phyloP scores from a whole-genome alignment of 1,284 basidiomycete species.

The Tylopilus sp. region DNA sequence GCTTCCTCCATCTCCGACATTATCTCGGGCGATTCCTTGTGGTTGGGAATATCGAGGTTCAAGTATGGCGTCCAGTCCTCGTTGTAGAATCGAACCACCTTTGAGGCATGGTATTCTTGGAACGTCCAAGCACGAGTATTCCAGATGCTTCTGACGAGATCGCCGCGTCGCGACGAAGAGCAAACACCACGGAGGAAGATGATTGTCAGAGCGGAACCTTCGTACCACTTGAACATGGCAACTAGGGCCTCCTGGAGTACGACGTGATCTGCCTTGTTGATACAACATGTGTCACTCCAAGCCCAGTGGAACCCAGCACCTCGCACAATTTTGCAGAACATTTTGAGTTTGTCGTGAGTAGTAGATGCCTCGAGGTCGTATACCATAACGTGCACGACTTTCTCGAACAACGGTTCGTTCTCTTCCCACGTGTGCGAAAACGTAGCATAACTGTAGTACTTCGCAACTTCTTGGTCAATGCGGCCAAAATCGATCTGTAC shows the following conservation, averaged over 20 bases:
- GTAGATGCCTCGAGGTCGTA: conserved; percentile 7
- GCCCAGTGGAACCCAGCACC: conserved; percentile 8
- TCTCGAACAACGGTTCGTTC: conserved; percentile 4
- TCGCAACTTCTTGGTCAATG: conserved; percentile 1
- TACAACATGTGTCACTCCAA: conserved; percentile 7
- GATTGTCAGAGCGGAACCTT: neutral
- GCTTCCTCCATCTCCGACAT: conserved; percentile 2
- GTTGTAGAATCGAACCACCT: neutral
- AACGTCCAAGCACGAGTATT: conserved; percentile 1
- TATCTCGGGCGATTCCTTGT: conserved; percentile 1
- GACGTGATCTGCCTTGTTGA: conserved; percentile 3
- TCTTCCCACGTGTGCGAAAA: conserved; percentile 16
- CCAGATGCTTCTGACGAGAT: neutral
- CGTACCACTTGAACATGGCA: conserved; percentile 1
- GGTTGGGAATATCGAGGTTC: neutral
- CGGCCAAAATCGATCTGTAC: neutral
- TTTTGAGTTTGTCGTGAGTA: conserved; percentile 12
- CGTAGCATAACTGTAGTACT: conserved; percentile 11
- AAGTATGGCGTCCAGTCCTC: neutral
- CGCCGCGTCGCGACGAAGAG: neutral
- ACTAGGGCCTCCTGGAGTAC: conserved; percentile 2
- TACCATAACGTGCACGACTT: neutral
- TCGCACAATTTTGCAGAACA: conserved; percentile 1
- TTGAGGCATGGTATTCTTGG: conserved; percentile 1
- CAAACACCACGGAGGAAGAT: conserved; percentile 1